Base-by-base conservation (phyloP, 169 alveolate genomes). In the Cryptosporidium parvum region DNA sequence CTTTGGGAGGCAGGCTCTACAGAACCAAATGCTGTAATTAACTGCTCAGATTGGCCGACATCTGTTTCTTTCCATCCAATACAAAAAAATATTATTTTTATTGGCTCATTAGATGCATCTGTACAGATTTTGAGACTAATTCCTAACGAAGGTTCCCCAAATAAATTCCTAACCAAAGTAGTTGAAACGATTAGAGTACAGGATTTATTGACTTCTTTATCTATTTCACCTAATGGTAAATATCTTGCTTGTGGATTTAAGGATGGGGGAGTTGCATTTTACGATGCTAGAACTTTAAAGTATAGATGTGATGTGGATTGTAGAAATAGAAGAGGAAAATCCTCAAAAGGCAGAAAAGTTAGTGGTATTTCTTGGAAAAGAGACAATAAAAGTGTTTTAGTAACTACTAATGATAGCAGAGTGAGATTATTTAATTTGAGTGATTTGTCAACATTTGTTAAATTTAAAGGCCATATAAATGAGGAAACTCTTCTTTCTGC, bases 251-350 rank as follows among this genome's bases (percentile, higher is more conserved):
- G 89, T 65, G 89, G 89, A 44, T 80, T 80, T 62, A 59, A 44
- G 67, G 75, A 80, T 62, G 89, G 89, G 6, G 89, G 89, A 45
- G 89, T 80, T 37, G 89, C 89, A 1, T 80, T 80, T 48, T 80
- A 80, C 45, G 89, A 80, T 39, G 59, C 89, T 16, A 80, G 89
- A 62, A 80, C 89, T 7, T 69, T 80, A n/a, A 80, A 80, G 31
- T 80, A 80, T 33, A 59, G 89, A 62, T 80, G 89, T 33, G 89
- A 80, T 31, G 75, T 80, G 12, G 89, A 80, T 62, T 80, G 89
- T 80, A 59, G 89, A 48, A 80, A 80, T 35, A 80, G 89, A 37
- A 59, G 89, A 31, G 89, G 89, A 3, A 80, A 80, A 29, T 80
- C 89, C 21, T 61, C 89, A 14, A 80, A 80, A 51, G 89, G 89